Conservation (phyloP, 2,329 filamentous ascomycete species). For the Penicillium glabrum region DNA sequence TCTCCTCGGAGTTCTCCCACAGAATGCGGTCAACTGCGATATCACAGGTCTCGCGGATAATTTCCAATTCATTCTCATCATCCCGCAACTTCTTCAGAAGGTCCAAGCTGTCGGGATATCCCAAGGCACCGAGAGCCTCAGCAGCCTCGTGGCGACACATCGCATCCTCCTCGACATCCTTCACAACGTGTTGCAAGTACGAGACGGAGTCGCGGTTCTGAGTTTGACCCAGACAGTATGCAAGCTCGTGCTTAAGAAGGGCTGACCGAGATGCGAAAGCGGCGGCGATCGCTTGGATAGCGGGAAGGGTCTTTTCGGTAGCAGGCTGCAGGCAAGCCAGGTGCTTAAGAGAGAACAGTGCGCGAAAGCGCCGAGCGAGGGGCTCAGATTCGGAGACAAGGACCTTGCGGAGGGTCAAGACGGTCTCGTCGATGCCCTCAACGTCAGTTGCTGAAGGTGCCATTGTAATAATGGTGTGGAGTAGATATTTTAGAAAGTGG, state of each 20-base stretch:
- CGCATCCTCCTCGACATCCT: slow-evolving; percentile 77
- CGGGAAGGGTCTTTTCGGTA: slow-evolving; percentile 59
- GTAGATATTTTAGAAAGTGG: not conserved
- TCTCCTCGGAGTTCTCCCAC: slow-evolving; percentile 79
- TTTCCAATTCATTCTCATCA: slow-evolving; percentile 70
- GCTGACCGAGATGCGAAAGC: slow-evolving; percentile 83
- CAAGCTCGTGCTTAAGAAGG: slow-evolving; percentile 91
- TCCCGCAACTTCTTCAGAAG: slow-evolving; percentile 74
- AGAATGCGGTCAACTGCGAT: slow-evolving; percentile 92
- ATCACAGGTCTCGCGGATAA: slow-evolving; percentile 93
- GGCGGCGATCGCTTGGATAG: slow-evolving; percentile 80
- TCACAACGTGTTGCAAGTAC: slow-evolving; percentile 70
- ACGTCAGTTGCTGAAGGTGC: slow-evolving; percentile 31
- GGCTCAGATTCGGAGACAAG: slow-evolving; percentile 78
- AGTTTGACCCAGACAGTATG: slow-evolving; percentile 94
- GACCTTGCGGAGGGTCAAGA: slow-evolving; percentile 61
- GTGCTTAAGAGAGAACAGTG: slow-evolving; percentile 96
- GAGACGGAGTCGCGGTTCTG: slow-evolving; percentile 72
- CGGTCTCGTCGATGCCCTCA: slow-evolving; percentile 34
- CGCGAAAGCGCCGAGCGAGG: slow-evolving; percentile 87
- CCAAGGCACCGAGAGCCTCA: slow-evolving; percentile 87
- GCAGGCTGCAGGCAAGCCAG: slow-evolving; percentile 68
- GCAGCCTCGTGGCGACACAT: slow-evolving; percentile 98
- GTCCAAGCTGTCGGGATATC: slow-evolving; percentile 70
- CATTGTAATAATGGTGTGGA: slow-evolving; percentile 22